A percentile compares a stretch with the other conserved stretches of the same genome.
phyloP scores from a whole-genome alignment of 768 basidiomycete genomes.

The Exsudoporus frostii region DNA sequence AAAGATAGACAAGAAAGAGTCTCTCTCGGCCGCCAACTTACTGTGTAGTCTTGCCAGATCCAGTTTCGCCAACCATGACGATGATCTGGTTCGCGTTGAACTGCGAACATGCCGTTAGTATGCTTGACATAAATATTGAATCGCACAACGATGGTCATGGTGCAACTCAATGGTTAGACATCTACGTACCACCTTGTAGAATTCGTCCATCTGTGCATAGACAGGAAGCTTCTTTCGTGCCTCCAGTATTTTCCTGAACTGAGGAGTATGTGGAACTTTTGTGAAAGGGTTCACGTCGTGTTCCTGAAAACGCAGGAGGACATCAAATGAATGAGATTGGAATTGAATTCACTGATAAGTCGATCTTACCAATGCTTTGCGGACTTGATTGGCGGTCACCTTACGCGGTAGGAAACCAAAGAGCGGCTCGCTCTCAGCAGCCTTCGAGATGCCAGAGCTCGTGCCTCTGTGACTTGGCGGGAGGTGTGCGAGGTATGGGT shows the following conservation, averaged over 20 bases:
- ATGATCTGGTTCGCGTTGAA: slow-evolving; percentile 65
- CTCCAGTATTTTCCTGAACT: slow-evolving; percentile 86
- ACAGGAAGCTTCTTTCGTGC: slow-evolving; percentile 88
- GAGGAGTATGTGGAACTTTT: slow-evolving; percentile 65
- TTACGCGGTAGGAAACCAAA: slow-evolving; percentile 72
- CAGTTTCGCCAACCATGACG: slow-evolving; percentile 92
- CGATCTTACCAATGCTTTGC: slow-evolving; percentile 62
- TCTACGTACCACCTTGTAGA: slow-evolving; percentile 76
- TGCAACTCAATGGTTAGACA: background rate
- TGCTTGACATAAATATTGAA: background rate
- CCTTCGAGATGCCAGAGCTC: slow-evolving; percentile 2
- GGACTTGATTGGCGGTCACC: slow-evolving; percentile 63
- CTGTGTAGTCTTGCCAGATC: slow-evolving; percentile 96
- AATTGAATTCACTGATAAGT: background rate
- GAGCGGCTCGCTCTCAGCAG: slow-evolving; percentile 52
- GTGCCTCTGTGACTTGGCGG: slow-evolving; percentile 31
- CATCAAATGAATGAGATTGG: background rate
- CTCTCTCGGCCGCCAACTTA: slow-evolving; percentile 40
- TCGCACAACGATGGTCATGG: background rate
- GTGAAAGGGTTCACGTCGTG: slow-evolving; percentile 88
- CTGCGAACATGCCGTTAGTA: slow-evolving; percentile 10
- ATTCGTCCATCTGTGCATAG: slow-evolving; percentile 88
- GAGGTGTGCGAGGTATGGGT: slow-evolving; percentile 55
- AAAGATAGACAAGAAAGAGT: slow-evolving; percentile 18
- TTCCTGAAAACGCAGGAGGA: slow-evolving; percentile 44